A percentile compares a stretch with the other conserved stretches of the same genome.
These are phyloP conservation scores for Mycena galericulata DNA, from an alignment of 768 basidiomycete species.

Conservation along the genomic window DNA sequence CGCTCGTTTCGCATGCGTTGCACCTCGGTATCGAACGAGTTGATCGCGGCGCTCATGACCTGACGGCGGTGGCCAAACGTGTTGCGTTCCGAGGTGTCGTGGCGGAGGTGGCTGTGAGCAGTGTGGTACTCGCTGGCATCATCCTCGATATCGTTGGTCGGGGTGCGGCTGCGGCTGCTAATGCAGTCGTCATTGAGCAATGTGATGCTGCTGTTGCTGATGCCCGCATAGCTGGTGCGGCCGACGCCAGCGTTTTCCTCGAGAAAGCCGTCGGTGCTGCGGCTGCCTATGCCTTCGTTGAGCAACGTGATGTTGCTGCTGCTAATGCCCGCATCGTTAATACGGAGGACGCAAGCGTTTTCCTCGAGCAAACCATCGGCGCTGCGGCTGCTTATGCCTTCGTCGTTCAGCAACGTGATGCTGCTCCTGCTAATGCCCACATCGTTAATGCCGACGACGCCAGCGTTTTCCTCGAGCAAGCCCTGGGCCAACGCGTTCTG, in stretches of 20 bases:
- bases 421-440: not conserved
- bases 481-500: constrained; percentile 26
- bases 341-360: not conserved
- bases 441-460: constrained; percentile 4
- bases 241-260: constrained; percentile 11
- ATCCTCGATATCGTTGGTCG: constrained; percentile 2
- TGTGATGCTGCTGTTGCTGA: not conserved
- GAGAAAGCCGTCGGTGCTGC: constrained; percentile 15
- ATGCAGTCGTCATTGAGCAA: constrained; percentile 7
- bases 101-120: not conserved
- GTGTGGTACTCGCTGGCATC: not conserved
- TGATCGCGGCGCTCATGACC: constrained; percentile 16
- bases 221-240: not conserved
- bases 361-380: constrained; percentile 19
- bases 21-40: constrained; percentile 26
- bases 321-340: not conserved
- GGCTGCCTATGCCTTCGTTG: not conserved
- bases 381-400: too few relatives aligned
- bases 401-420: not conserved
- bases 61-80: constrained; percentile 4
- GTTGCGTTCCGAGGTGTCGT: not conserved
- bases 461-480: constrained; percentile 7
- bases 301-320: constrained; percentile 6
- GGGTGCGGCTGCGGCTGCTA: constrained; percentile 4
- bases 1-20: constrained; percentile 11